Conservation (phyloP, 2,329 filamentous ascomycete species). For the Ceratocystis diversiconidia region DNA sequence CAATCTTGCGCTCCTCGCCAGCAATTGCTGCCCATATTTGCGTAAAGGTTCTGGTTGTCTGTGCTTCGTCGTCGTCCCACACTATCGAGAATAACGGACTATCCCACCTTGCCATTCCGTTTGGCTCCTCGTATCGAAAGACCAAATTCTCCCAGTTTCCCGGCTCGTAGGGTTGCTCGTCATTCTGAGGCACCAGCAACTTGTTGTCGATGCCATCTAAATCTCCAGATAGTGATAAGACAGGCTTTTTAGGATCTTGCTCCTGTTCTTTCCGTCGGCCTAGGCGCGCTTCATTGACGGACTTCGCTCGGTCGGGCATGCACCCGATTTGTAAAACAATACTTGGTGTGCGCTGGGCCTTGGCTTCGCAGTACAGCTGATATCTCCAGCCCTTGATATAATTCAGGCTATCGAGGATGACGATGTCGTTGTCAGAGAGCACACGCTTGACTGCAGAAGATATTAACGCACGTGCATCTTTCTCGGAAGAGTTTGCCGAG, state of each 20-base stretch:
- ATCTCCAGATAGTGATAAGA: neutral
- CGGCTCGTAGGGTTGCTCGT: slow-evolving; percentile 35
- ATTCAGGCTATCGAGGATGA: slow-evolving; percentile 67
- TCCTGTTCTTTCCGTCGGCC: neutral
- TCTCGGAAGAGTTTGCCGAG: slow-evolving; percentile 61
- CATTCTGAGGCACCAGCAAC: slow-evolving; percentile 17
- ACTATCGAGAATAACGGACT: slow-evolving; percentile 67
- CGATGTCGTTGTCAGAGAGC: slow-evolving; percentile 57
- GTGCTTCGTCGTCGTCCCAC: slow-evolving; percentile 57
- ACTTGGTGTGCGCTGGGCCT: slow-evolving; percentile 60
- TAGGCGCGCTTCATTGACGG: slow-evolving; percentile 47
- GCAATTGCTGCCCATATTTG: slow-evolving; percentile 63
- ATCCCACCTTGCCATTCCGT: slow-evolving; percentile 74
- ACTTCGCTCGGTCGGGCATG: slow-evolving; percentile 35
- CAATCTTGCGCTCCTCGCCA: slow-evolving; percentile 45
- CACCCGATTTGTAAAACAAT: slow-evolving; percentile 58
- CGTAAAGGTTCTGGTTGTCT: slow-evolving; percentile 41
- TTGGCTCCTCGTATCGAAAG: slow-evolving; percentile 75
- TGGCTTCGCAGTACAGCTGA: slow-evolving; percentile 73
- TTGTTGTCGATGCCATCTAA: neutral
- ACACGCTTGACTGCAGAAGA: slow-evolving; percentile 68
- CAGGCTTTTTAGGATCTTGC: neutral
- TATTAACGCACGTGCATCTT: slow-evolving; percentile 63
- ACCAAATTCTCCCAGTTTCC: slow-evolving; percentile 64
- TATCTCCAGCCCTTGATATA: slow-evolving; percentile 88